Evolutionary conservation across 176 grass and related monocot genomes (phyloP).

Genomic region (Leersia perrieri): DNA sequence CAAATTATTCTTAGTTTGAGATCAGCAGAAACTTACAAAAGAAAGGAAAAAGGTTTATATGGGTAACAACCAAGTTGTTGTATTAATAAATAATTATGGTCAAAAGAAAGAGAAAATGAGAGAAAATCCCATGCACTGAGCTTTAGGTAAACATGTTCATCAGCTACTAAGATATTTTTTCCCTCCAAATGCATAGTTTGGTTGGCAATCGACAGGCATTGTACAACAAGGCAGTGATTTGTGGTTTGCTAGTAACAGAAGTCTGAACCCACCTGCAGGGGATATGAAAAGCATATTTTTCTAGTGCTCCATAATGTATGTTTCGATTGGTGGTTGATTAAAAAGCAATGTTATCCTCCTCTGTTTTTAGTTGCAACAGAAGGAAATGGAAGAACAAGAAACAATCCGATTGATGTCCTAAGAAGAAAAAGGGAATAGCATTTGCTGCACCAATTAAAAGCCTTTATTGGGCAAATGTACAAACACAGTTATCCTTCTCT

Average conservation of each 20-base stretch:
- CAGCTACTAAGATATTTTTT: neutral
- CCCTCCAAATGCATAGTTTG: neutral
- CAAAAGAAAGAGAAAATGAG: neutral
- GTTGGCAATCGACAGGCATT: neutral
- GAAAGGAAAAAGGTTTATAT: neutral
- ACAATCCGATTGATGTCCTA: neutral
- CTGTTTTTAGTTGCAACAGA: neutral
- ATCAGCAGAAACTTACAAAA: slow-evolving; percentile 19
- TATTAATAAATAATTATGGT: neutral
- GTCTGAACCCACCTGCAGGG: neutral
- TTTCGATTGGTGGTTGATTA: neutral
- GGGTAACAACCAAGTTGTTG: neutral
- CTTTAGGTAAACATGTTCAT: neutral
- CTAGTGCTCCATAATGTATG: neutral
- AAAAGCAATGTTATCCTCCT: neutral
- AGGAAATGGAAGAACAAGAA: neutral
- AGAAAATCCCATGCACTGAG: neutral
- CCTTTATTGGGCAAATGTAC: neutral
- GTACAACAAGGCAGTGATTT: neutral
- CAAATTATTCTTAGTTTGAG: slow-evolving; percentile 73
- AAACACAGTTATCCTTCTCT: neutral
- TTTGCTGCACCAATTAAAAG: neutral
- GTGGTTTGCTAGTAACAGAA: neutral
- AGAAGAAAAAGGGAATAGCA: neutral
- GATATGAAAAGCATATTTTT: neutral